Evolutionary conservation across 2,329 filamentous ascomycete species (phyloP).

Genomic region (Zymoseptoria crescenta): DNA sequence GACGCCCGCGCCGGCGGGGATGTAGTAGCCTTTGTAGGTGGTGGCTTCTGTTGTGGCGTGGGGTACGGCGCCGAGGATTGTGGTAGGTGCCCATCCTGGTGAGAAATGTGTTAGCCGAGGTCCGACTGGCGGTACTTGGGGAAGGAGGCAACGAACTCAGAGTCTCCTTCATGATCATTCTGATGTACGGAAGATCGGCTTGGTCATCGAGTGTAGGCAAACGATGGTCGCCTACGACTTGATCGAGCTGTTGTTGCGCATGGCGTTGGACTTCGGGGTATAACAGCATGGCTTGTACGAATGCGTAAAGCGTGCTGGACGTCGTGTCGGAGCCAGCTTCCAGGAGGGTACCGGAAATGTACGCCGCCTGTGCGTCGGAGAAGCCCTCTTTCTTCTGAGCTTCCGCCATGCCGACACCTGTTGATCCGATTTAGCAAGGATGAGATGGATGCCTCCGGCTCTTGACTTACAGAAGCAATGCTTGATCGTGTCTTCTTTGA

Average conservation of each 20-base stretch:
- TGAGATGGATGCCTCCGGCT: too few relatives aligned
- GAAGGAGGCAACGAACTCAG: conserved; percentile 7
- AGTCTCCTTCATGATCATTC: conserved; percentile 16
- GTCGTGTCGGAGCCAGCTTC: conserved; percentile 38
- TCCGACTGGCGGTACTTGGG: too few relatives aligned
- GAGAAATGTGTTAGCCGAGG: too few relatives aligned
- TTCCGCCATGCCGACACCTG: conserved; percentile 16
- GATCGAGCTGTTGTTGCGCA: conserved; percentile 19
- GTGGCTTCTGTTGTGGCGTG: conserved; percentile 21
- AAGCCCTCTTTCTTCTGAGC: conserved; percentile 20
- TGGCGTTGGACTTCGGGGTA: conserved; percentile 14
- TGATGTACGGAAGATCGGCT: conserved; percentile 13
- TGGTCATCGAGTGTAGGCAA: conserved; percentile 16
- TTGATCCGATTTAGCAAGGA: not conserved
- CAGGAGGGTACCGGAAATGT: conserved; percentile 29
- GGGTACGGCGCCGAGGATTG: conserved; percentile 16
- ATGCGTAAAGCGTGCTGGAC: conserved; percentile 27
- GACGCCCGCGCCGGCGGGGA: conserved; percentile 20
- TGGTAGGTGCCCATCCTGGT: conserved; percentile 11
- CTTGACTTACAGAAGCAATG: conserved; percentile 15
- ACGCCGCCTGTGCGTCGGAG: conserved; percentile 22
- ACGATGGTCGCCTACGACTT: conserved; percentile 11
- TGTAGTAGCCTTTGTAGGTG: conserved; percentile 21
- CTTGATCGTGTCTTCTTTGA: conserved; percentile 15
- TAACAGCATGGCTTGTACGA: conserved; percentile 27